phyloP scores from a whole-genome alignment of 2,329 filamentous ascomycete genomes.

The Didymella pomorum region DNA sequence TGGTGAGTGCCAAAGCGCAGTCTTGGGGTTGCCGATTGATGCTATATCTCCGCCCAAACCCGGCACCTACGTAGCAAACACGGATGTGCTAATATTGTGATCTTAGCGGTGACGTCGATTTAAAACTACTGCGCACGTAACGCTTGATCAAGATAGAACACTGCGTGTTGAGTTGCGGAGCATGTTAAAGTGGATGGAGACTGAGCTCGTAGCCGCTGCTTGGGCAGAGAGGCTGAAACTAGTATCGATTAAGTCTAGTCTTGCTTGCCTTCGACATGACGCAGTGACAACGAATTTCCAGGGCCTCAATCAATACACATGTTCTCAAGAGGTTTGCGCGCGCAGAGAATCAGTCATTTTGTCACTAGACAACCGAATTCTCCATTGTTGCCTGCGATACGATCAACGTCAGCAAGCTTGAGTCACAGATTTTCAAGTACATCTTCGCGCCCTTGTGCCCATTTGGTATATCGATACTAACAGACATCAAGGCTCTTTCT shows the following conservation, averaged over 20 bases:
- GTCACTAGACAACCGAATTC: background rate
- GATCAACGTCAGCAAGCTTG: background rate
- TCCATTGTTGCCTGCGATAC: background rate
- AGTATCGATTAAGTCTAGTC: background rate
- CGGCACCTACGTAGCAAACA: background rate
- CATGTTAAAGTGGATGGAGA: background rate
- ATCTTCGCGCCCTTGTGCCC: conserved; percentile 7
- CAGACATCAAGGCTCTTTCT: background rate
- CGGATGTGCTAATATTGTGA: background rate
- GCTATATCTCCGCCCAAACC: background rate
- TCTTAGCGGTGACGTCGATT: background rate
- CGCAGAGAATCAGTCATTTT: background rate
- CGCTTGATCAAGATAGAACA: too few relatives aligned
- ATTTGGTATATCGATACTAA: background rate
- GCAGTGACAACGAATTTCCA: conserved; percentile 9
- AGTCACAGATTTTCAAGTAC: conserved; percentile 24
- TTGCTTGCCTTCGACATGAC: conserved; percentile 18
- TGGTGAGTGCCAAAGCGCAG: background rate
- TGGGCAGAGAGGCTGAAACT: background rate
- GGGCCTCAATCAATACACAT: conserved; percentile 23
- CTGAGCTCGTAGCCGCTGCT: background rate
- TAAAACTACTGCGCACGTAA: fast-evolving
- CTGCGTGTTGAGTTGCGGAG: background rate
- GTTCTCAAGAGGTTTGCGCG: conserved; percentile 17
- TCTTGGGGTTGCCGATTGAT: background rate